Base-by-base conservation (phyloP, 495 filamentous ascomycete species). In the Aspergillus affinis region DNA sequence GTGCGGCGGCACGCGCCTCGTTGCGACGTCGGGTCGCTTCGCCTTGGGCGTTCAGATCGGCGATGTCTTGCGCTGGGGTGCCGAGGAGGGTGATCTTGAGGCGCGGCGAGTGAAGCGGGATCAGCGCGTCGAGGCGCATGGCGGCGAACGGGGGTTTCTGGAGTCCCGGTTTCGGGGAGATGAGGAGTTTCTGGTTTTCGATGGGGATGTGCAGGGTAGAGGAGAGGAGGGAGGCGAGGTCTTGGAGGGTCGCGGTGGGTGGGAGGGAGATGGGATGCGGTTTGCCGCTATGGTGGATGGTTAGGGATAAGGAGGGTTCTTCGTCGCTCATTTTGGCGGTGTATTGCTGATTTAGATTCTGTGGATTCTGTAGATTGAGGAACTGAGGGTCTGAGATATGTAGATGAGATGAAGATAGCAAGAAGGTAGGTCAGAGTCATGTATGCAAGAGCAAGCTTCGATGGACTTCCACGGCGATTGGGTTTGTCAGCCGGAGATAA, bases 101-200 rank as follows among this genome's bases (percentile, higher is more conserved):
- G 48, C 62, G 80, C 45, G 67, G 82, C 27, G 66, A 92, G 72
- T 57, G 72, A 71, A 69, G 84, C 56, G 61, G 77, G 55, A 64
- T 82, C 41, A 71, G 55, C 3, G 59, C 48, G 19, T 64, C 48
- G 0, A 78, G 65, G 6, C 30, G 63, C 12, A 63, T 71, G 55
- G 73, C 49, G 58, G 80, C 74, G 74, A 90, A 88, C 9, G 88
- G 86, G 1, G 83, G 77, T 63, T 88, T 89, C 47, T 87, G 78
- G 55, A 90, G 73, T 46, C 89, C 87, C 54, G 85, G 78, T 68
- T 89, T 86, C 15, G 89, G 81, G 6, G 87, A 77, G 64, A 88
- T 83, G 69, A 93, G 84, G 71, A 90, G 79, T 67, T 92, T 93
- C 69, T 93, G 90, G 73, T 92, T 87, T 10, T 78, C 65, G 23